Conservation (phyloP, 352 stramenopile species). For the Globisporangium camurandrum region DNA sequence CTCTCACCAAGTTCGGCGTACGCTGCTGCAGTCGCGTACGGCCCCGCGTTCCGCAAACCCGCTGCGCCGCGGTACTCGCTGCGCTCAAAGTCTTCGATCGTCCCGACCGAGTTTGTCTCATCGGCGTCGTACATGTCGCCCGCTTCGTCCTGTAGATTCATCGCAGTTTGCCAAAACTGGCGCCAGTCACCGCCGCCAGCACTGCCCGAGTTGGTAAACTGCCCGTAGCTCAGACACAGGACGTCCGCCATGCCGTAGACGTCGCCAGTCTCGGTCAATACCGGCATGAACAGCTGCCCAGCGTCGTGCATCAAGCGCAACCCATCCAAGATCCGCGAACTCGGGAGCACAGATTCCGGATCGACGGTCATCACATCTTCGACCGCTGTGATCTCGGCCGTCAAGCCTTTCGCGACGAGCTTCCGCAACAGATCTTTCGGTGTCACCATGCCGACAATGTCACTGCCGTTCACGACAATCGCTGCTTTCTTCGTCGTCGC, state of each 20-base stretch:
- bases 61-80: conserved; percentile 54
- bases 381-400: conserved; percentile 65
- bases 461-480: conserved; percentile 62
- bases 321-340: conserved; percentile 77
- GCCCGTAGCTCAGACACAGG: conserved; percentile 80
- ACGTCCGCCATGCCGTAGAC: conserved; percentile 85
- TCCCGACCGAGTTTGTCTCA: conserved; percentile 74
- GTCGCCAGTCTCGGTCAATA: conserved; percentile 66
- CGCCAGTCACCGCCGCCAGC: conserved; percentile 74
- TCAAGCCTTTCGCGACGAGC: conserved; percentile 73
- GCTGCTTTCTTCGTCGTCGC: conserved; percentile 78
- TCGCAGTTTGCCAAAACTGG: conserved; percentile 84
- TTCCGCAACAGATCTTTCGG: conserved; percentile 84
- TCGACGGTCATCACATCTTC: conserved; percentile 84
- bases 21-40: conserved; percentile 47
- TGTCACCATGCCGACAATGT: conserved; percentile 80
- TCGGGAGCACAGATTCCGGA: conserved; percentile 62
- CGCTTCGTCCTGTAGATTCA: conserved; percentile 82
- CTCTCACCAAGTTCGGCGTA: conserved; percentile 83
- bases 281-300: conserved; percentile 79
- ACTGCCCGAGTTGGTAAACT: conserved; percentile 78
- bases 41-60: conserved; percentile 15
- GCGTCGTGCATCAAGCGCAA: conserved; percentile 82
- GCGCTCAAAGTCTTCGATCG: conserved; percentile 86
- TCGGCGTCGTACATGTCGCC: conserved; percentile 71